Evolutionary conservation across 495 filamentous ascomycete species (phyloP), one percentile per base, ranked within the genome.

Genomic region (Talaromyces liani): DNA sequence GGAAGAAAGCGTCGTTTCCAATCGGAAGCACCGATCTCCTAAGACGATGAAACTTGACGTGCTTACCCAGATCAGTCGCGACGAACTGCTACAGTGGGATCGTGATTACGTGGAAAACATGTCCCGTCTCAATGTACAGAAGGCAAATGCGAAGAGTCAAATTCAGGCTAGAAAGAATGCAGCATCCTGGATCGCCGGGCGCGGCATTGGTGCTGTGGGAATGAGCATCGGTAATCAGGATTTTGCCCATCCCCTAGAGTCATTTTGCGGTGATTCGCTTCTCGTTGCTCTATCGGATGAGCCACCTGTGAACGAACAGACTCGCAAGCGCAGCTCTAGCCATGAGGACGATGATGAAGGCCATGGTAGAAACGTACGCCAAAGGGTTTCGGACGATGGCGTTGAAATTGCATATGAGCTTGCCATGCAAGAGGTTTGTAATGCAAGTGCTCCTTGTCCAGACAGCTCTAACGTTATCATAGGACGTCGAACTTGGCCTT

Each of bases 401-500:
- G 77, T 80, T 10, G 72, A 82, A 39, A 63, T 79, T 6, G 78
- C 49, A 6, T 12, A 31, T 57, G 51, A 33, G 16, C 62, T 55
- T n/a, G 63, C 58, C 25, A 65, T 65, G 14, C 59, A 59, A 36
- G 20, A 64, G 24, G 62, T 56, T 14, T 7, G 22, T 56, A n/a
- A 68, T 53, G 64, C 56, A 25, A 64, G 60, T 49, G 66, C 22
- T 20, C 65, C 14, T 49, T 61, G 9, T 24, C 6, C 10, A n/a
- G n/a, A 33, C 12, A 58, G 8, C 7, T 33, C 56, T 58, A 36
- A 58, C 9, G 12, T 36, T 14, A 8, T 34, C n/a, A 62, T 22
- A 82, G 71, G 81, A 80, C 22, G 71, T 87, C 33, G 88, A 91
- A 72, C 69, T 87, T 29, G 85, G 82, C 6, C 84, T 88, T 58